Evolutionary conservation across 352 stramenopile species (phyloP).

Genomic region (Phytopythium litorale): DNA sequence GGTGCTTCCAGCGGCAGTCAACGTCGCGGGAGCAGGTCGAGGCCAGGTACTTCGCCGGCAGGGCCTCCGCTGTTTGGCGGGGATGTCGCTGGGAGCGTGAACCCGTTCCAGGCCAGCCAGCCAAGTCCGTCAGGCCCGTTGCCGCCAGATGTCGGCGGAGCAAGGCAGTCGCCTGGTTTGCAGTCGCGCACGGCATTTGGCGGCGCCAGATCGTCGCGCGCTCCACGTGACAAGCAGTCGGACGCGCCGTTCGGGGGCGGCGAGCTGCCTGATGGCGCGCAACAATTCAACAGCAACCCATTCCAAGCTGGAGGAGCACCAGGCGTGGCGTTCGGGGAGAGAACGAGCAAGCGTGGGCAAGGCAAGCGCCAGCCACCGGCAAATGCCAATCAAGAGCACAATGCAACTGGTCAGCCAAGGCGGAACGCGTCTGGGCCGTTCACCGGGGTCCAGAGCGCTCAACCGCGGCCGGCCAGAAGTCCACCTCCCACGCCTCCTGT

Average conservation of each 20-base stretch:
- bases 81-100: background rate
- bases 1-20: background rate
- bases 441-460: background rate
- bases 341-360: background rate
- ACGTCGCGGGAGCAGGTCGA: background rate
- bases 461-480: background rate
- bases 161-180: background rate
- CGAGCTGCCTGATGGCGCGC: background rate
- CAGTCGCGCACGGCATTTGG: conserved; percentile 1
- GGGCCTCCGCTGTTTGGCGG: background rate
- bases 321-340: background rate
- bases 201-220: background rate
- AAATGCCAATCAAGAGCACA: background rate
- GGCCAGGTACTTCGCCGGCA: background rate
- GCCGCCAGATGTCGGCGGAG: background rate
- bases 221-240: background rate
- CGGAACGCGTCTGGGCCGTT: background rate
- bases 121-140: background rate
- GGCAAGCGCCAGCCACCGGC: background rate
- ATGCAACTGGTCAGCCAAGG: background rate
- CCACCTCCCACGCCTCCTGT: background rate
- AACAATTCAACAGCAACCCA: background rate
- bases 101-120: background rate
- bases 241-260: background rate
- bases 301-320: background rate